Base-by-base conservation (phyloP, 768 basidiomycete genomes). In the Russula vinacea region DNA sequence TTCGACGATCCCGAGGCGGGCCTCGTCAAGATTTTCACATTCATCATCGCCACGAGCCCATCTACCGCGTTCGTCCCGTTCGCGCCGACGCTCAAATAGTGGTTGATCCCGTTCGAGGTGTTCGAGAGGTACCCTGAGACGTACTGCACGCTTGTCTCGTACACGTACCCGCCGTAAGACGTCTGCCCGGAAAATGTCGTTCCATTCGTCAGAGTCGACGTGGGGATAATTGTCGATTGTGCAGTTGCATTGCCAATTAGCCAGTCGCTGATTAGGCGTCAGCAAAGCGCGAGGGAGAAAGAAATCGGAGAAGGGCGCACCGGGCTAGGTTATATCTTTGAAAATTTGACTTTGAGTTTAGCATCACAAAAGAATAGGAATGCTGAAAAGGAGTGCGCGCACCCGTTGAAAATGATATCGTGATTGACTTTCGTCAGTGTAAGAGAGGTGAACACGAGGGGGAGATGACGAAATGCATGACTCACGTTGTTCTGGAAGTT, bases 201-300 rank as follows among this genome's bases (percentile, higher is more conserved):
- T 37, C 73, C 70, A 69, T 89, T 86, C n/a, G 81, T 85, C 53
- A 89, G 69, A 40, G 69, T 69, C 17, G 61, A 17, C 0, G 84
- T 82, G 19, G 79, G 76, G 59, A 88, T 76, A 11, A 75, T n/a
- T 11, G 60, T 56, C 14, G 73, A 50, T 65, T 76, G 76, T 26
- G 79, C 72, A 0, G 93, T 94, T 26, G 89, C 86, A 71, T 94
- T 94, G 24, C 89, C 91, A 29, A 95, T 77, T n/a, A 96, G 76
- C 80, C 84, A 89, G 72, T 97, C 93, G 29, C 94, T 86, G n/a
- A 16, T 26, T 14, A 7, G 37, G 44, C 13, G 16, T 64, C n/a
- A 59, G 52, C 6, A 37, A 39, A 11, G 24, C 1, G 44, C 24
- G 26, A 5, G 17, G 37, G 10, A 13, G 6, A 49, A 55, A 39